Percentiles rank a stretch among this genome's conserved stretches.
Evolutionary conservation across 2,329 filamentous ascomycete species (phyloP).

Genomic region (Sclerotinia trifoliorum): DNA sequence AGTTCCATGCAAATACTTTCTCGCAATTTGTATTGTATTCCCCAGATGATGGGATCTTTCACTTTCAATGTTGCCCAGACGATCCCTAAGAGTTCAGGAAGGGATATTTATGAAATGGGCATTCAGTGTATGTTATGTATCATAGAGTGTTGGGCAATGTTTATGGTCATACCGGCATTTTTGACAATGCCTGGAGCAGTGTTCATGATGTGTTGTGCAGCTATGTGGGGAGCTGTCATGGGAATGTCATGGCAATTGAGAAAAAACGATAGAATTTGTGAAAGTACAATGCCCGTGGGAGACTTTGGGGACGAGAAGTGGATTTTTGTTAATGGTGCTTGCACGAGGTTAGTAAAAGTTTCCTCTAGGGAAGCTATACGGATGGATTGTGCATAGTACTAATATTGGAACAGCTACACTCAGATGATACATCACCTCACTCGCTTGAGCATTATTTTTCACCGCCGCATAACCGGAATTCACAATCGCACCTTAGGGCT

Average conservation of each 20-base stretch:
- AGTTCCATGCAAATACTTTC: slow-evolving; percentile 22
- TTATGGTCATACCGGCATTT: slow-evolving; percentile 23
- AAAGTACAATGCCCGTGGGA: slow-evolving; percentile 13
- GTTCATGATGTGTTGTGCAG: slow-evolving; percentile 14
- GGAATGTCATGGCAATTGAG: slow-evolving; percentile 23
- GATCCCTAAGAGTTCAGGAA: not conserved
- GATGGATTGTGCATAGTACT: not conserved
- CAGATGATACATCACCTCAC: slow-evolving; percentile 70
- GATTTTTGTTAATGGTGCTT: slow-evolving; percentile 27
- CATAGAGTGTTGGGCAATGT: slow-evolving; percentile 22
- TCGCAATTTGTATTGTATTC: slow-evolving; percentile 22
- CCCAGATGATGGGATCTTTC: slow-evolving; percentile 21
- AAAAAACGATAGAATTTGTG: slow-evolving; percentile 16
- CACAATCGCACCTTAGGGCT: slow-evolving; percentile 71
- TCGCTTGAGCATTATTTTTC: slow-evolving; percentile 67
- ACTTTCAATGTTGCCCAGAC: slow-evolving; percentile 11
- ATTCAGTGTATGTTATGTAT: slow-evolving; percentile 24
- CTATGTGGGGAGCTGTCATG: slow-evolving; percentile 16
- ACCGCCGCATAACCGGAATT: slow-evolving; percentile 67
- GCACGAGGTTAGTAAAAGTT: slow-evolving; percentile 25
- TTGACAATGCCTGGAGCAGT: slow-evolving; percentile 24
- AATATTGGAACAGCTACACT: slow-evolving; percentile 45
- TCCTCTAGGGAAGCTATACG: too few relatives aligned
- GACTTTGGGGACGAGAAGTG: slow-evolving; percentile 26
- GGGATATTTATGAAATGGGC: slow-evolving; percentile 22